phyloP scores from a whole-genome alignment of 208 protist species.

The Trypanosoma avium region DNA sequence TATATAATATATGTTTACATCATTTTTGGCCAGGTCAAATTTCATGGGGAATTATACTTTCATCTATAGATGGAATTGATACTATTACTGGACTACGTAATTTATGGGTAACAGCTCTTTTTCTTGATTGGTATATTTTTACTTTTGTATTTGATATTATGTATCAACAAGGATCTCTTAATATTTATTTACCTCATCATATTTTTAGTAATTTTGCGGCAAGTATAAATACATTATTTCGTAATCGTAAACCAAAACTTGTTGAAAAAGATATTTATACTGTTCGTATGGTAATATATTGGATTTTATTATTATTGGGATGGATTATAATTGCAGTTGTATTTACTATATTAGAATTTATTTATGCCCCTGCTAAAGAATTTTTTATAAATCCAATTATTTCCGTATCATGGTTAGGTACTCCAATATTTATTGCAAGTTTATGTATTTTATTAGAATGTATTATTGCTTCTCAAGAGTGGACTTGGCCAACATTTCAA shows the following conservation, averaged over 20 bases:
- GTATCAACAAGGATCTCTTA: conserved; percentile 47
- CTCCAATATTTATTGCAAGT: conserved; percentile 22
- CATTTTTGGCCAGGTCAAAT: conserved; percentile 29
- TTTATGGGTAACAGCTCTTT: conserved; percentile 25
- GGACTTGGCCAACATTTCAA: conserved; percentile 46
- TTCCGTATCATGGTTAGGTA: not conserved
- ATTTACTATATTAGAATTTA: conserved; percentile 27
- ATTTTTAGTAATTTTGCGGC: conserved; percentile 35
- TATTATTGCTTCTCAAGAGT: conserved; percentile 41
- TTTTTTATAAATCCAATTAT: conserved; percentile 10
- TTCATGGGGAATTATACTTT: conserved; percentile 26
- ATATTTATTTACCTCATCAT: conserved; percentile 40
- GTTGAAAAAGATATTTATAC: conserved; percentile 1
- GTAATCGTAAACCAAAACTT: not conserved
- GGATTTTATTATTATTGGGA: conserved; percentile 28
- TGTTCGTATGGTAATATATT: conserved; percentile 27
- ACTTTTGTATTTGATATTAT: conserved; percentile 40
- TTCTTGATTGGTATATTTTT: conserved; percentile 40
- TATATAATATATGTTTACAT: conserved; percentile 43
- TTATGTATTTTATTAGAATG: conserved; percentile 32
- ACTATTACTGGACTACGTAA: conserved; percentile 4
- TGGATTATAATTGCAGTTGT: conserved; percentile 29
- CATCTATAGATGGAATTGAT: conserved; percentile 19
- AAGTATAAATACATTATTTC: not conserved
- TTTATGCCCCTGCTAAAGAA: not conserved